phyloP scores from a whole-genome alignment of 106 monocot species.

The Allium cepa region DNA sequence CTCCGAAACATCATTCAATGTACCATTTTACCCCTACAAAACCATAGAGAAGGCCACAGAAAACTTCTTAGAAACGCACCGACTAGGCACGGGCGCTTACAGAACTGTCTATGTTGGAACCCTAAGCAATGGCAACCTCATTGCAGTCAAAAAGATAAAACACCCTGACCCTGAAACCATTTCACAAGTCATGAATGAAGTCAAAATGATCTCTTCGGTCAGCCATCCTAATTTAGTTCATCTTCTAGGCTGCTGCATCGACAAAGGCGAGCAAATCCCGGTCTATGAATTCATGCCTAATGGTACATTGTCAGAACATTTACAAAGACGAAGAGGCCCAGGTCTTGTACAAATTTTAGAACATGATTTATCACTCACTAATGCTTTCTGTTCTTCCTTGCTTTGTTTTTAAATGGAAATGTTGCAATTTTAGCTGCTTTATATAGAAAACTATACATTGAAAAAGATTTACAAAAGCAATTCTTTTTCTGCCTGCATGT shows the following conservation, averaged over 20 bases:
- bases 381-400: too few relatives aligned
- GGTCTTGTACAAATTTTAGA: background rate
- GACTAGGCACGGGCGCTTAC: conserved; percentile 64
- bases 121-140: conserved; percentile 26
- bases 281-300: conserved; percentile 71
- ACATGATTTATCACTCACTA: too few relatives aligned
- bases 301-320: conserved; percentile 58
- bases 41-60: conserved; percentile 58
- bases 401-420: too few relatives aligned
- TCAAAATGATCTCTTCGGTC: conserved; percentile 61
- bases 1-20: conserved; percentile 43
- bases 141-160: conserved; percentile 61
- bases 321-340: conserved; percentile 40
- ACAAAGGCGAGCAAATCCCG: conserved; percentile 41
- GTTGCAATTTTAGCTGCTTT: too few relatives aligned
- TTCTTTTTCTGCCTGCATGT: too few relatives aligned
- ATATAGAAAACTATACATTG: too few relatives aligned
- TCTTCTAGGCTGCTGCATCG: conserved; percentile 70
- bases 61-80: conserved; percentile 37
- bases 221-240: conserved; percentile 62
- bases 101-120: conserved; percentile 60
- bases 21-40: conserved; percentile 49
- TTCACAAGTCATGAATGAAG: conserved; percentile 75
- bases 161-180: conserved; percentile 24
- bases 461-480: too few relatives aligned